Evolutionary conservation across 768 basidiomycete genomes (phyloP).

Genomic region (Gloeophyllum trabeum): DNA sequence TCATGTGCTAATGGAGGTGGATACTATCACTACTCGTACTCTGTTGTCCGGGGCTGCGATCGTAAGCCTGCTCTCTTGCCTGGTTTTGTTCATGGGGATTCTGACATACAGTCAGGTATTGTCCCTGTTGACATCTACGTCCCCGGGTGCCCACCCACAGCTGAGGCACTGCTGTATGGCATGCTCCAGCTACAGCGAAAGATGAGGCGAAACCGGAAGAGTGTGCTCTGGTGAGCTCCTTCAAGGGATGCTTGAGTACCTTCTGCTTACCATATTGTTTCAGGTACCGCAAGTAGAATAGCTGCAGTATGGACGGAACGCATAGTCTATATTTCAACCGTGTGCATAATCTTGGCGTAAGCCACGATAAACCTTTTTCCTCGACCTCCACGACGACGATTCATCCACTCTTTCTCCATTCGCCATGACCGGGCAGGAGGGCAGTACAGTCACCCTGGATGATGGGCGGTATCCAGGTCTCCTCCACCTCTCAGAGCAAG

Average conservation of each 20-base stretch:
- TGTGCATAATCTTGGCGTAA: too few species aligned
- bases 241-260: background rate
- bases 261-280: background rate
- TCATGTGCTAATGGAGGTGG: constrained; percentile 98
- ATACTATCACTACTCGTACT: constrained; percentile 97
- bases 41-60: constrained; percentile 97
- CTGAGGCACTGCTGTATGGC: constrained; percentile 94
- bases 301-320: too few species aligned
- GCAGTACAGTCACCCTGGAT: too few species aligned
- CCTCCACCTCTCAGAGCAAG: too few species aligned
- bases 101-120: constrained; percentile 44
- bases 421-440: too few species aligned
- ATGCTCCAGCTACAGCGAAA: constrained; percentile 96
- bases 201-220: constrained; percentile 83
- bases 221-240: constrained; percentile 65
- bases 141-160: constrained; percentile 88
- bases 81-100: background rate
- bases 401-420: too few species aligned
- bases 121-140: constrained; percentile 99
- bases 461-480: too few species aligned
- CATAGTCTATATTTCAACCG: too few species aligned
- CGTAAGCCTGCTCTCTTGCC: constrained; percentile 36
- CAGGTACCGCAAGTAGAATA: constrained; percentile 39
- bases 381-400: too few species aligned
- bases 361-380: too few species aligned